Evolutionary conservation across 371 early-diverging fungal species (phyloP).

Genomic region (Mortierella sp.): DNA sequence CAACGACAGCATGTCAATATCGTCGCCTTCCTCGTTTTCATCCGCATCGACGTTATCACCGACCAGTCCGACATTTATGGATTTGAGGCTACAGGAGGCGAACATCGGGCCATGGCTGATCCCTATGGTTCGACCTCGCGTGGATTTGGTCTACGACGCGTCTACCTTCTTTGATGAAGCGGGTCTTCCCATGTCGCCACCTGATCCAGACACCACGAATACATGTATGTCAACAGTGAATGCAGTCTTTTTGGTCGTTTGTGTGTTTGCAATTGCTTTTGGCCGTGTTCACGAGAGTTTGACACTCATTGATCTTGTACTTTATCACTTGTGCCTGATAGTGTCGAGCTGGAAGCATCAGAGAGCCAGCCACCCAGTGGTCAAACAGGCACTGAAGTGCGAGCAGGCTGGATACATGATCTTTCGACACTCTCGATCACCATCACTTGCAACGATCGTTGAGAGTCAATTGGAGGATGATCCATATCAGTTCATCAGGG

Average conservation of each 20-base stretch:
- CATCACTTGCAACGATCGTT: conserved; percentile 40
- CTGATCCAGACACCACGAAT: conserved; percentile 5
- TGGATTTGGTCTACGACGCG: conserved; percentile 35
- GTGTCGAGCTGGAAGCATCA: conserved; percentile 41
- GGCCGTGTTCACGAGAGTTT: too few relatives aligned
- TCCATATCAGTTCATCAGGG: not conserved
- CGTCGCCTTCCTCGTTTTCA: not conserved
- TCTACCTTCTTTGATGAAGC: conserved; percentile 43
- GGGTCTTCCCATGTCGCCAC: conserved; percentile 27
- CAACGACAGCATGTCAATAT: not conserved
- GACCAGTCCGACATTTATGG: conserved; percentile 15
- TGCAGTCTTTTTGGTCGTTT: too few relatives aligned
- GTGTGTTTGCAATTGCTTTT: too few relatives aligned
- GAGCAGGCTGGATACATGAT: conserved; percentile 39
- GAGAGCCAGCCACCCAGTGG: conserved; percentile 29
- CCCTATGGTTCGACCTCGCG: conserved; percentile 22
- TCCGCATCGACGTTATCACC: conserved; percentile 25
- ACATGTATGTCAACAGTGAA: conserved; percentile 10
- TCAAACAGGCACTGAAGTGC: conserved; percentile 38
- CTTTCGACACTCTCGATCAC: conserved; percentile 46
- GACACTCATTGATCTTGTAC: not conserved
- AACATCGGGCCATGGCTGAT: conserved; percentile 26
- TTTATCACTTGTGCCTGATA: conserved; percentile 1
- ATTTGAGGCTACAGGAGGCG: conserved; percentile 24
- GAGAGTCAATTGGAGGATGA: conserved; percentile 25